A percentile compares a stretch with the other conserved stretches of the same genome.
These are phyloP conservation scores for Phytophthora quininea DNA, from an alignment of 352 stramenopile genomes.

Conservation along the genomic window DNA sequence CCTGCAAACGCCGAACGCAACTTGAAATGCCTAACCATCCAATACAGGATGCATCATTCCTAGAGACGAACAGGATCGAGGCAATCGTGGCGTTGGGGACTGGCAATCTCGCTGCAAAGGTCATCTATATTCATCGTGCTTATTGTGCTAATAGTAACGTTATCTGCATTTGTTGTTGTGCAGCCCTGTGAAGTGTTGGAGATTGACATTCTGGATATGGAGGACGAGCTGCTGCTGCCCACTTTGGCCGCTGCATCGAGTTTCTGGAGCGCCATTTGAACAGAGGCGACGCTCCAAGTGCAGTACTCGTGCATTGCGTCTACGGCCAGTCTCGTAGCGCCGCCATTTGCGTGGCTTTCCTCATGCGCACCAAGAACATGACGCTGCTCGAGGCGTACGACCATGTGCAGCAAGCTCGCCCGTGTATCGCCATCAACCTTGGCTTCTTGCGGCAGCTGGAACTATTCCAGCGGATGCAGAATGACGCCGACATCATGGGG, in stretches of 20 bases:
- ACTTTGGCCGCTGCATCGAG: constrained; percentile 60
- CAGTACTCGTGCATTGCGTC: constrained; percentile 76
- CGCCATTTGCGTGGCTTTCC: constrained; percentile 72
- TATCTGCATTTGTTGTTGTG: neutral
- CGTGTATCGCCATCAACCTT: constrained; percentile 82
- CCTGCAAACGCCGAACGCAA: neutral
- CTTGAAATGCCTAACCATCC: neutral
- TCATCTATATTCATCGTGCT: constrained; percentile 12
- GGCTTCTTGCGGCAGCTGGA: constrained; percentile 77
- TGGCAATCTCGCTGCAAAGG: constrained; percentile 52
- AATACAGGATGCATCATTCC: constrained; percentile 46
- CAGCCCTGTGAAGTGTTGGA: constrained; percentile 47
- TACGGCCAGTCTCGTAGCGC: constrained; percentile 83
- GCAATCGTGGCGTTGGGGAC: constrained; percentile 69
- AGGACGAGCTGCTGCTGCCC: constrained; percentile 71
- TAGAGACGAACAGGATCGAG: constrained; percentile 47
- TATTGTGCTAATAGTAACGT: neutral
- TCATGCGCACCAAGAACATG: constrained; percentile 59
- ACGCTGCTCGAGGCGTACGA: constrained; percentile 59
- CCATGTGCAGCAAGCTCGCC: constrained; percentile 57
- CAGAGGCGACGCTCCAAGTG: neutral
- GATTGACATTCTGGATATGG: constrained; percentile 79
- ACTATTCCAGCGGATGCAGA: constrained; percentile 70
- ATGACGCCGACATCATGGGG: constrained; percentile 43
- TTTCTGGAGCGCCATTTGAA: constrained; percentile 42